A percentile compares a stretch with the other conserved stretches of the same genome.
Conservation (phyloP, 768 basidiomycete genomes). For the Leccinum arenicola region DNA sequence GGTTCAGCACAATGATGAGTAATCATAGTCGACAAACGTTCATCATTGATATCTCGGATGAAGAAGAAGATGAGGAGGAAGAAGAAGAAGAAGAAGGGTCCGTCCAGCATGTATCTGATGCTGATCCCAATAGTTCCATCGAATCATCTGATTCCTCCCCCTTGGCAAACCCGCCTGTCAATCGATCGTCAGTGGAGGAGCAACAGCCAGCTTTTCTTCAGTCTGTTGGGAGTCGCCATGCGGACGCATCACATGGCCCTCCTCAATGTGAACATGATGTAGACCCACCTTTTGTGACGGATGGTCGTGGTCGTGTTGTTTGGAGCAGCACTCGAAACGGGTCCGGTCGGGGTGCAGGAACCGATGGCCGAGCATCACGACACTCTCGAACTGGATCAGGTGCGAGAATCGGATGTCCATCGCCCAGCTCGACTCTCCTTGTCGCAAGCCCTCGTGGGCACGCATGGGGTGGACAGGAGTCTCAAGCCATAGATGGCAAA, state of each 20-base stretch:
- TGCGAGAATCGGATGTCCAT: conserved; percentile 17
- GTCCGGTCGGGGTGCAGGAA: conserved; percentile 14
- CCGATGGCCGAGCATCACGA: conserved; percentile 23
- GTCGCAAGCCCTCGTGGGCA: conserved; percentile 17
- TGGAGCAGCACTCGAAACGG: conserved; percentile 33
- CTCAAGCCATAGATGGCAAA: conserved; percentile 18
- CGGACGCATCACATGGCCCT: conserved; percentile 7
- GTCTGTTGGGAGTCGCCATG: neutral
- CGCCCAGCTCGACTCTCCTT: conserved; percentile 7
- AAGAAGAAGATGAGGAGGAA: conserved; percentile 26
- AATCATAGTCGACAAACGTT: conserved; percentile 24
- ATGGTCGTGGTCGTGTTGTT: conserved; percentile 62
- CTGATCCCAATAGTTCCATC: neutral
- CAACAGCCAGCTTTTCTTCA: conserved; percentile 1
- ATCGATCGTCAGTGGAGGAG: conserved; percentile 2
- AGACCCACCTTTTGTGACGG: conserved; percentile 58
- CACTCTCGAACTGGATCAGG: conserved; percentile 22
- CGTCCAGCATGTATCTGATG: neutral
- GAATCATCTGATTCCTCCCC: neutral
- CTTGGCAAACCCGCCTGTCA: neutral
- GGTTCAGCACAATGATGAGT: conserved; percentile 27
- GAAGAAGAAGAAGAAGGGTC: conserved; percentile 18
- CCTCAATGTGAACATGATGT: conserved; percentile 32
- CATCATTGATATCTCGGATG: conserved; percentile 33
- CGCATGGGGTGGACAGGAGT: conserved; percentile 21